Conservation (phyloP, 805 yeast species). For the Suhomyces vadensis region DNA sequence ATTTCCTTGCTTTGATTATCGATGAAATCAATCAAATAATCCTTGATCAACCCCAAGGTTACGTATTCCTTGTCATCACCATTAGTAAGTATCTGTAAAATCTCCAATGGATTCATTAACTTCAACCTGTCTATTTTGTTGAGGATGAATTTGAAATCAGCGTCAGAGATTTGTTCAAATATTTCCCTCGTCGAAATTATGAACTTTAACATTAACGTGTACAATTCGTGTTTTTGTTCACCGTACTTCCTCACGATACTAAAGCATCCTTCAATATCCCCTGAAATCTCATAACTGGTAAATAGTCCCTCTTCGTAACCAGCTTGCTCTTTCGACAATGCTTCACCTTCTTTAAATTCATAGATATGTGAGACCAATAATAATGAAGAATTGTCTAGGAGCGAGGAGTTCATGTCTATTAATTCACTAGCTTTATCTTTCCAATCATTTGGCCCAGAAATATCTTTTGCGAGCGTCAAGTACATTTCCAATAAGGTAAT, state of each 20-base stretch:
- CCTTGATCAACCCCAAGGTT: conserved; percentile 70
- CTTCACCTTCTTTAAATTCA: conserved; percentile 52
- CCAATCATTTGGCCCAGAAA: conserved; percentile 51
- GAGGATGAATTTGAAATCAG: conserved; percentile 50
- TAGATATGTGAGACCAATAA: conserved; percentile 59
- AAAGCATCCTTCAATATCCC: conserved; percentile 58
- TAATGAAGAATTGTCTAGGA: conserved; percentile 57
- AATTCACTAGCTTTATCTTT: conserved; percentile 59
- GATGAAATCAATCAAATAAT: conserved; percentile 63
- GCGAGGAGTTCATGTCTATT: conserved; percentile 45
- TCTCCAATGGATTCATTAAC: conserved; percentile 70
- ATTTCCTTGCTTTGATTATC: conserved; percentile 63
- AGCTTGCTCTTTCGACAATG: conserved; percentile 35
- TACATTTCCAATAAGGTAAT: conserved; percentile 84
- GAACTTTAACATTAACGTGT: conserved; percentile 61
- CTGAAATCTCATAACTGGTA: conserved; percentile 59
- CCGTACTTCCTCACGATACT: conserved; percentile 62
- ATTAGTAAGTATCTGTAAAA: conserved; percentile 65
- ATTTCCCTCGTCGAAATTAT: conserved; percentile 57
- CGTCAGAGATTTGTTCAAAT: conserved; percentile 52
- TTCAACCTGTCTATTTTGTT: conserved; percentile 51
- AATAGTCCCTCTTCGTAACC: conserved; percentile 64
- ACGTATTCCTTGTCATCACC: conserved; percentile 50
- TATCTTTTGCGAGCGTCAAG: conserved; percentile 50
- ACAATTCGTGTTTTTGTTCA: conserved; percentile 61